A percentile compares a stretch with the other conserved stretches of the same genome.
Evolutionary conservation across 768 basidiomycete species (phyloP).

Genomic region (Leccinellum albellum): DNA sequence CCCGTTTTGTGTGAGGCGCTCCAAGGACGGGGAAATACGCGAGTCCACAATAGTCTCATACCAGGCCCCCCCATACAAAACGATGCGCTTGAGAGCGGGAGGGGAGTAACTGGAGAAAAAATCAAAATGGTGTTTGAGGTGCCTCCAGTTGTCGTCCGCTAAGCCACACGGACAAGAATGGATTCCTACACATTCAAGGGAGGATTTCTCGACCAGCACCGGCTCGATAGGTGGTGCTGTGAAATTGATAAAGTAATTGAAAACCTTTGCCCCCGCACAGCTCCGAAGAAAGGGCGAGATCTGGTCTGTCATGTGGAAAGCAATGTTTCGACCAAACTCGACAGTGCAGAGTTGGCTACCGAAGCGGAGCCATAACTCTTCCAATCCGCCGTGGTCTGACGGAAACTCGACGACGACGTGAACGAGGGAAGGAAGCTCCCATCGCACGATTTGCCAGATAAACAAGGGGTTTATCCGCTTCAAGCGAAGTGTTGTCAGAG

Average conservation of each 20-base stretch:
- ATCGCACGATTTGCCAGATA: slow-evolving; percentile 44
- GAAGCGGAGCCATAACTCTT: slow-evolving; percentile 46
- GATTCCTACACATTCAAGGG: slow-evolving; percentile 46
- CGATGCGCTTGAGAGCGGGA: slow-evolving; percentile 42
- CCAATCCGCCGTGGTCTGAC: slow-evolving; percentile 34
- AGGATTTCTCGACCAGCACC: slow-evolving; percentile 23
- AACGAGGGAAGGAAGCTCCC: slow-evolving; percentile 52
- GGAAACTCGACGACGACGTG: slow-evolving; percentile 52
- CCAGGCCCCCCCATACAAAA: slow-evolving; percentile 58
- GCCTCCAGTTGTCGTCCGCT: slow-evolving; percentile 33
- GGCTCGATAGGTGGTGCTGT: slow-evolving; percentile 28
- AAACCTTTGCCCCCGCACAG: slow-evolving; percentile 43
- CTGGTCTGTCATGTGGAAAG: slow-evolving; percentile 49
- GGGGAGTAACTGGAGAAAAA: slow-evolving; percentile 40
- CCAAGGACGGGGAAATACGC: slow-evolving; percentile 33
- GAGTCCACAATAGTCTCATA: slow-evolving; percentile 33
- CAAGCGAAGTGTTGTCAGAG: slow-evolving; percentile 53
- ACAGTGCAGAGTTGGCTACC: slow-evolving; percentile 49
- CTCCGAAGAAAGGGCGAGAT: slow-evolving; percentile 43
- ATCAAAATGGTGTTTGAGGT: slow-evolving; percentile 41
- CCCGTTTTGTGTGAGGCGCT: slow-evolving; percentile 33
- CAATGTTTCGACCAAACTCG: slow-evolving; percentile 56
- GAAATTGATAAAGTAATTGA: slow-evolving; percentile 59
- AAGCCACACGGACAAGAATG: slow-evolving; percentile 47
- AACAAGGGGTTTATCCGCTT: slow-evolving; percentile 47